These are phyloP conservation scores for Fusarium sp. DNA, from an alignment of 2,329 filamentous ascomycete species.

Conservation along the genomic window DNA sequence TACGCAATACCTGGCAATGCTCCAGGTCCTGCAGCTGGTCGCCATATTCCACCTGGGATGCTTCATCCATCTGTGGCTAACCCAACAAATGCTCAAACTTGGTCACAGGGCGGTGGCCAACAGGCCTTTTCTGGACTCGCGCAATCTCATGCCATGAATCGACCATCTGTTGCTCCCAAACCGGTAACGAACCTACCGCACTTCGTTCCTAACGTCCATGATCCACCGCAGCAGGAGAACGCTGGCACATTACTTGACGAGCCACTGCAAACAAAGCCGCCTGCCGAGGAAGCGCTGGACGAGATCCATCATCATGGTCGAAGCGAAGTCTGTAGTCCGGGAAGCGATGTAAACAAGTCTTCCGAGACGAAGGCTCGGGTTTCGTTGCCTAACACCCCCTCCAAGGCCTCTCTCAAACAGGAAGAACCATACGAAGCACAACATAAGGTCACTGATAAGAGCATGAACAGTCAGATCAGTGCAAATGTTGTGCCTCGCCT, in stretches of 20 bases:
- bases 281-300: constrained; percentile 46
- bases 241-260: constrained; percentile 4
- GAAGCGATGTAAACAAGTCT: constrained; percentile 15
- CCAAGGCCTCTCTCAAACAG: constrained; percentile 1
- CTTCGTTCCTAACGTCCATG: not conserved
- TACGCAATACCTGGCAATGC: constrained; percentile 2
- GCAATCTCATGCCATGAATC: constrained; percentile 2
- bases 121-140: constrained; percentile 12
- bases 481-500: not conserved
- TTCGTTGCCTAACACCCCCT: constrained; percentile 37
- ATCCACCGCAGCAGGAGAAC: not conserved
- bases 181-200: constrained; percentile 2
- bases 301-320: constrained; percentile 7
- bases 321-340: constrained; percentile 1
- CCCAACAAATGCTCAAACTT: constrained; percentile 7
- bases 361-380: constrained; percentile 37
- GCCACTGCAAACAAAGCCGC: constrained; percentile 48
- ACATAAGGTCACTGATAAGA: not conserved
- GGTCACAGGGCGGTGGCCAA: constrained; percentile 19
- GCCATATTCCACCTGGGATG: constrained; percentile 14
- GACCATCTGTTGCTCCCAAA: constrained; percentile 8
- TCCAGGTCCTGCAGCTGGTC: not conserved
- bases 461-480: not conserved
- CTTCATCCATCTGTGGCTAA: constrained; percentile 22
- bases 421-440: not conserved